Conservation (phyloP, 192 early-diverging fungal genomes). For the Paraglomus occultum region DNA sequence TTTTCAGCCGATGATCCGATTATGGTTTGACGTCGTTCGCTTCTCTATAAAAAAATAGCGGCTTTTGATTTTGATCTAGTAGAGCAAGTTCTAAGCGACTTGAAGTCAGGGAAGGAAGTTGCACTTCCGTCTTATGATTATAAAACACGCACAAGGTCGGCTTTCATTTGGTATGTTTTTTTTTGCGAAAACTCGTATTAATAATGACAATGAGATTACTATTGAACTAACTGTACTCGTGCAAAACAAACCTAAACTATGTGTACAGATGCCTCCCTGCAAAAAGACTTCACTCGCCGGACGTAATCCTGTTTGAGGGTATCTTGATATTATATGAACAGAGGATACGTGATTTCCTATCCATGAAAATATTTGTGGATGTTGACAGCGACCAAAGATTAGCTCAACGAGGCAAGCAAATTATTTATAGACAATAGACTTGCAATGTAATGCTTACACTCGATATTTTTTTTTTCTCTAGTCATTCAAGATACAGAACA, state of each 20-base stretch:
- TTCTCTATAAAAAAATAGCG: slow-evolving; percentile 40
- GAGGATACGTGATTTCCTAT: slow-evolving; percentile 60
- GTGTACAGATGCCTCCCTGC: slow-evolving; percentile 17
- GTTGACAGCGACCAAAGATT: slow-evolving; percentile 77
- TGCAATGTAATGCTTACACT: slow-evolving; percentile 28
- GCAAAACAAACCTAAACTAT: too few relatives aligned
- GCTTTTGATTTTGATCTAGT: slow-evolving; percentile 72
- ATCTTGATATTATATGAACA: slow-evolving; percentile 69
- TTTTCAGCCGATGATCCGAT: not conserved
- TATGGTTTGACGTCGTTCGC: not conserved
- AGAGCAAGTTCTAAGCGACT: slow-evolving; percentile 42
- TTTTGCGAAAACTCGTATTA: too few relatives aligned
- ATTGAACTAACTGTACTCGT: too few relatives aligned
- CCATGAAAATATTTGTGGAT: slow-evolving; percentile 77
- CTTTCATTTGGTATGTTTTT: too few relatives aligned
- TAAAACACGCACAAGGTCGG: slow-evolving; percentile 38
- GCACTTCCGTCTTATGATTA: slow-evolving; percentile 63
- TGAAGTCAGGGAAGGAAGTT: slow-evolving; percentile 46
- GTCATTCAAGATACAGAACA: slow-evolving; percentile 34
- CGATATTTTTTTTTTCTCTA: slow-evolving; percentile 39
- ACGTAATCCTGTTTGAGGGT: slow-evolving; percentile 74
- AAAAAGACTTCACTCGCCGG: slow-evolving; percentile 40
- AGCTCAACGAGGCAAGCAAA: slow-evolving; percentile 34
- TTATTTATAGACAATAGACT: too few relatives aligned
- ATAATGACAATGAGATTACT: too few relatives aligned